Evolutionary conservation across 1,284 basidiomycete genomes (phyloP).

Genomic region (Chalciporus sp.): DNA sequence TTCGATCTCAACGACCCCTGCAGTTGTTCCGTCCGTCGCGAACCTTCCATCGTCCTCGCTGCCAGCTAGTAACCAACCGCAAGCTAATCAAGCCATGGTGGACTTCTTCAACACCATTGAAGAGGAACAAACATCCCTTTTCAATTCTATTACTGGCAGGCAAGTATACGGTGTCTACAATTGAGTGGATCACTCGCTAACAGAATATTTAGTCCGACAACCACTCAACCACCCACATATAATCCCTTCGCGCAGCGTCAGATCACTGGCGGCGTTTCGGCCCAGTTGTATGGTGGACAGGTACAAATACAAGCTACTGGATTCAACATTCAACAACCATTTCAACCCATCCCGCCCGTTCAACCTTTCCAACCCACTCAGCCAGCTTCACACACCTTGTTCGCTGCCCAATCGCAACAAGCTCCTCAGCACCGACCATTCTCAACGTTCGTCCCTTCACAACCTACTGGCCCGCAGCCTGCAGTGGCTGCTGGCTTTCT

Average conservation of each 20-base stretch:
- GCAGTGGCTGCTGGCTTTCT: constrained; percentile 36
- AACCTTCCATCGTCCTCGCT: constrained; percentile 28
- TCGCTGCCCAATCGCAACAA: constrained; percentile 39
- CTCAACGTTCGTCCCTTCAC: constrained; percentile 53
- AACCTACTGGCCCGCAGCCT: constrained; percentile 31
- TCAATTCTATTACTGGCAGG: constrained; percentile 65
- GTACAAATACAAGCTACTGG: constrained; percentile 64
- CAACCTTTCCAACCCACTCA: constrained; percentile 22
- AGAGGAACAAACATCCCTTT: constrained; percentile 76
- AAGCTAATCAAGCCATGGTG: constrained; percentile 50
- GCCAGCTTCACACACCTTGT: constrained; percentile 42
- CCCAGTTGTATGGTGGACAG: constrained; percentile 42
- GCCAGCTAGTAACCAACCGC: constrained; percentile 24
- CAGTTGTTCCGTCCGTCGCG: constrained; percentile 15
- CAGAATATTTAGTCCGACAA: constrained; percentile 46
- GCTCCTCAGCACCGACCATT: constrained; percentile 54
- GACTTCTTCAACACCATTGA: constrained; percentile 97
- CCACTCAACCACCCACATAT: constrained; percentile 57
- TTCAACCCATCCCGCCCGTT: constrained; percentile 31
- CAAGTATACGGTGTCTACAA: constrained; percentile 26
- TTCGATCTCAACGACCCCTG: constrained; percentile 15
- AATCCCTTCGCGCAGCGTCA: constrained; percentile 80
- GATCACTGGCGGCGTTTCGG: constrained; percentile 44
- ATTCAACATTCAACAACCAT: constrained; percentile 41
- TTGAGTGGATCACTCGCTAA: constrained; percentile 11